These are phyloP conservation scores for Thelonectria rubi DNA, from an alignment of 2,329 filamentous ascomycete genomes.

Conservation along the genomic window DNA sequence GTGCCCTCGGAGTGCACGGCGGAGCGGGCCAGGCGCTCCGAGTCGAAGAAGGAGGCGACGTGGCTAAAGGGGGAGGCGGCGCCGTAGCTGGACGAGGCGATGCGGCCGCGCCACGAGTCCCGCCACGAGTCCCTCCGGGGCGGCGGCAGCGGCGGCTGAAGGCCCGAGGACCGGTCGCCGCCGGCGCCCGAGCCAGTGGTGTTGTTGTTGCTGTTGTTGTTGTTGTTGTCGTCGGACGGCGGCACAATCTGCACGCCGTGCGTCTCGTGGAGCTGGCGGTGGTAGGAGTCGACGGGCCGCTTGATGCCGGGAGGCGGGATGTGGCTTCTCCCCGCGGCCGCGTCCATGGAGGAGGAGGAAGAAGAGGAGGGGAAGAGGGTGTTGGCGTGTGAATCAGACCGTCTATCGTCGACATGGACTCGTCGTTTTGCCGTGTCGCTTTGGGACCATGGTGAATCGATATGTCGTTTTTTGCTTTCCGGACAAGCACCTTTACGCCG, in stretches of 20 bases:
- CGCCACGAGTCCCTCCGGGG: constrained; percentile 23
- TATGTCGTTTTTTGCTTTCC: not conserved
- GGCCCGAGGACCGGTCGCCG: constrained; percentile 36
- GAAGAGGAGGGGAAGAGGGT: constrained; percentile 56
- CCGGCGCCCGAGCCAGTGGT: constrained; percentile 4
- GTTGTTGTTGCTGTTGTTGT: constrained; percentile 15
- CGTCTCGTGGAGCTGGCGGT: constrained; percentile 38
- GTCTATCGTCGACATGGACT: constrained; percentile 22
- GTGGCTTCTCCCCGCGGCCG: constrained; percentile 29
- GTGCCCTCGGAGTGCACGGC: constrained; percentile 30
- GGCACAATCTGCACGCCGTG: constrained; percentile 36
- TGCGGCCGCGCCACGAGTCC: constrained; percentile 16
- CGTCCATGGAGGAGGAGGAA: constrained; percentile 50
- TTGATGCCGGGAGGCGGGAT: constrained; percentile 33
- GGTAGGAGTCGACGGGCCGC: constrained; percentile 41
- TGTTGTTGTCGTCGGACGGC: constrained; percentile 21
- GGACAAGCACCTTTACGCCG: constrained; percentile 10
- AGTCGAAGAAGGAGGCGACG: constrained; percentile 40
- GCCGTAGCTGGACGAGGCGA: constrained; percentile 12
- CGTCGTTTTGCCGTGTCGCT: constrained; percentile 16
- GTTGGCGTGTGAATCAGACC: not conserved
- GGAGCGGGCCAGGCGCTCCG: constrained; percentile 38
- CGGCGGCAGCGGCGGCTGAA: constrained; percentile 11
- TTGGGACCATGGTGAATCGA: constrained; percentile 21
- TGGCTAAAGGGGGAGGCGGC: constrained; percentile 25